Evolutionary conservation across 208 protist genomes (phyloP).

Genomic region (Tritrichomonas musculus): DNA sequence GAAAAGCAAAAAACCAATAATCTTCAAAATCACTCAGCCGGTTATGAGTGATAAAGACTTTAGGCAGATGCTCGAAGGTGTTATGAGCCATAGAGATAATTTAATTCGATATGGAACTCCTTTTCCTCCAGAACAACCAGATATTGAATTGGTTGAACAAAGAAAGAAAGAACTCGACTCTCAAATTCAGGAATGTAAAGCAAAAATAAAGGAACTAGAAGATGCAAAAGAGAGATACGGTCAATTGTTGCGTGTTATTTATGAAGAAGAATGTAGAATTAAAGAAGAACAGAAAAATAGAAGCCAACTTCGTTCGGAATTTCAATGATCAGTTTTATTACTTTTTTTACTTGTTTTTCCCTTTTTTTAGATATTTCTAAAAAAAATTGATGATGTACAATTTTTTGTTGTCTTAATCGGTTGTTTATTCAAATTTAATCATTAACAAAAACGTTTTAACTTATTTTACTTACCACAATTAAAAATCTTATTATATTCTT

Average conservation of each 20-base stretch:
- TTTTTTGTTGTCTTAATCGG: too few species aligned
- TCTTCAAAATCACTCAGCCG: not conserved
- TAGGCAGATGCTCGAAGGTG: conserved; percentile 24
- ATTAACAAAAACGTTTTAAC: too few species aligned
- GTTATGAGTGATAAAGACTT: conserved; percentile 19
- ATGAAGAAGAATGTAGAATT: conserved; percentile 6
- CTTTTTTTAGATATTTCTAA: too few species aligned
- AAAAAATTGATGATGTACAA: too few species aligned
- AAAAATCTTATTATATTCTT: too few species aligned
- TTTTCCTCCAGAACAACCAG: not conserved
- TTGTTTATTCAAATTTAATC: too few species aligned
- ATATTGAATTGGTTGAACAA: not conserved
- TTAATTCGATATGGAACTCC: not conserved
- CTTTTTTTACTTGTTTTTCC: too few species aligned
- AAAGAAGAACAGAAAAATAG: conserved; percentile 8
- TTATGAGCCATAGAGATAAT: conserved; percentile 5
- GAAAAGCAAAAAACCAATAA: conserved; percentile 23
- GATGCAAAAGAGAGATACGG: conserved; percentile 16
- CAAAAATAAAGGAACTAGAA: conserved; percentile 24
- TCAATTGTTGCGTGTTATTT: not conserved
- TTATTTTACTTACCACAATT: too few species aligned
- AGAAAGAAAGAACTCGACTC: not conserved
- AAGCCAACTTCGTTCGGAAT: not conserved
- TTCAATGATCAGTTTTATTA: too few species aligned
- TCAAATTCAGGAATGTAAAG: not conserved